phyloP scores from a whole-genome alignment of 129 eudicot genomes.

The Flaveria ramosissima region DNA sequence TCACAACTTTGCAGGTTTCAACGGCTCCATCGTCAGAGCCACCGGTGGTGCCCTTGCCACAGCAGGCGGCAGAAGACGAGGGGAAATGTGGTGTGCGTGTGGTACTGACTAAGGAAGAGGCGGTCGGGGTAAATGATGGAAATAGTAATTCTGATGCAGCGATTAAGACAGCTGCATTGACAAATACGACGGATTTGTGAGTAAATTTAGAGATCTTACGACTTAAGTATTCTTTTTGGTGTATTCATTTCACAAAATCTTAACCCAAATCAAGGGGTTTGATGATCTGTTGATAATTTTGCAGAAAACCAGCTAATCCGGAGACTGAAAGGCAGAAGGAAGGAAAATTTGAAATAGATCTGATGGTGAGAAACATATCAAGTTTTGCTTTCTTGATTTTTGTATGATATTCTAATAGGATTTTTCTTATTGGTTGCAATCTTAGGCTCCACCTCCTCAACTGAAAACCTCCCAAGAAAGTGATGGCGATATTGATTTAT shows the following conservation, averaged over 20 bases:
- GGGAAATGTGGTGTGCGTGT: conserved; percentile 41
- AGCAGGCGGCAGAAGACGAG: conserved; percentile 41
- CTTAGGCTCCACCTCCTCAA: conserved; percentile 96
- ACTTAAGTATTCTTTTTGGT: conserved; percentile 16
- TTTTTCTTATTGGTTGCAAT: conserved; percentile 13
- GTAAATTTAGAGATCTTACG: conserved; percentile 34
- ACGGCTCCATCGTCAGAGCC: conserved; percentile 21
- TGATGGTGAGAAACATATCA: conserved; percentile 68
- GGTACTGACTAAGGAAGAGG: conserved; percentile 46
- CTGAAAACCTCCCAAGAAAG: conserved; percentile 63
- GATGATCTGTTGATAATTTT: conserved; percentile 17
- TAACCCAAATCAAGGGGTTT: conserved; percentile 2
- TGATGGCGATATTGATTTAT: conserved; percentile 35
- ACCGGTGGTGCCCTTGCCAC: conserved; percentile 23
- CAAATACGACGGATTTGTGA: conserved; percentile 41
- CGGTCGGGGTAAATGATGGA: conserved; percentile 35
- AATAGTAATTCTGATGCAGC: conserved; percentile 36
- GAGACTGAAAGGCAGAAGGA: conserved; percentile 49
- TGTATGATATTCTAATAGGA: neutral
- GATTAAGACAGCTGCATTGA: conserved; percentile 46
- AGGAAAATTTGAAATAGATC: conserved; percentile 84
- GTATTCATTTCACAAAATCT: conserved; percentile 1
- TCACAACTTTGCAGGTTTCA: conserved; percentile 36
- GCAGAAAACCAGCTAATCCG: conserved; percentile 40
- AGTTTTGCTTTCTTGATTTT: conserved; percentile 12